Conservation (phyloP, 2,329 filamentous ascomycete species). For the Colletotrichum higginsianum region DNA sequence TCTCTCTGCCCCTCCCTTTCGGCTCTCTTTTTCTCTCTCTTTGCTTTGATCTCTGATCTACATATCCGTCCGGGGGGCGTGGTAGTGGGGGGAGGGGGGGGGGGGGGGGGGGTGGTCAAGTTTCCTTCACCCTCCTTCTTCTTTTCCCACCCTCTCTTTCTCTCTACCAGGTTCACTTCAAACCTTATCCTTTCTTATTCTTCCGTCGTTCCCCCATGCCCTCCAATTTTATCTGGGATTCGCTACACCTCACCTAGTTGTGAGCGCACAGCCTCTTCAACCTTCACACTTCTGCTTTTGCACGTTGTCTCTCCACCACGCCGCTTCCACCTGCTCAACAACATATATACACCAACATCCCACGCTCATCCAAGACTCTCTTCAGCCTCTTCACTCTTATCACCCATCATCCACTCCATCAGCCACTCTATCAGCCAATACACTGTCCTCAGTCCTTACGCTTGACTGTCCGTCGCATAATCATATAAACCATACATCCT, state of each 20-base stretch:
- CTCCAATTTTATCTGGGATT: constrained; percentile 38
- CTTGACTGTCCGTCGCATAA: not conserved
- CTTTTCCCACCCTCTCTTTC: constrained; percentile 25
- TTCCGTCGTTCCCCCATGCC: constrained; percentile 21
- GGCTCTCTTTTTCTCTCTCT: not conserved
- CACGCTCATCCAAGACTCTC: constrained; percentile 20
- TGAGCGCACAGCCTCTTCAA: constrained; percentile 33
- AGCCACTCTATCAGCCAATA: not conserved
- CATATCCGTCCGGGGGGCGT: constrained; percentile 3
- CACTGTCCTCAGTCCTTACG: not conserved
- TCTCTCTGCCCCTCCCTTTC: not conserved
- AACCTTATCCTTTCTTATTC: constrained; percentile 42
- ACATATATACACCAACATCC: constrained; percentile 38
- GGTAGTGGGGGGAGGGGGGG: no score
- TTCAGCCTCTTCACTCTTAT: constrained; percentile 22
- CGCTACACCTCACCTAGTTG: constrained; percentile 15
- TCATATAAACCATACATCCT: constrained; percentile 9
- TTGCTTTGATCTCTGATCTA: constrained; percentile 21
- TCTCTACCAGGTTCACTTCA: constrained; percentile 31
- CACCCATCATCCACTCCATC: not conserved
- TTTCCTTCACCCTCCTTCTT: constrained; percentile 17
- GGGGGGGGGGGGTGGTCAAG: not conserved
- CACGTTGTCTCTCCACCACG: constrained; percentile 37
- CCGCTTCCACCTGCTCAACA: constrained; percentile 38
- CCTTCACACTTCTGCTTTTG: constrained; percentile 17